Conservation (phyloP, 1,284 basidiomycete genomes). For the Tranzscheliella williamsii region DNA sequence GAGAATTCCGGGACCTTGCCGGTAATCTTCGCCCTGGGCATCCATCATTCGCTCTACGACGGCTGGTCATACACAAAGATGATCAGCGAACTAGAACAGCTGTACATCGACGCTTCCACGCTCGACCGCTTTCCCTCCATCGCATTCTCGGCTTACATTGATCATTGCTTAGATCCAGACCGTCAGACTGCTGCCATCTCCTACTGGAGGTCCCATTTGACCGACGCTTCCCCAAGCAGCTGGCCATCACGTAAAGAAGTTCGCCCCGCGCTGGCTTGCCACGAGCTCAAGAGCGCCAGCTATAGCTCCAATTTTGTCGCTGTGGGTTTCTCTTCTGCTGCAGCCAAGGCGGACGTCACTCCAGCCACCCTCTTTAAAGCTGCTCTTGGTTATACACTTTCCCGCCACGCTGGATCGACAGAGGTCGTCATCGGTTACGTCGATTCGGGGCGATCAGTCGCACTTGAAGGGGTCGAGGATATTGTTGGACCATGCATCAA, state of each 20-base stretch:
- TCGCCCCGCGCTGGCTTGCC: neutral
- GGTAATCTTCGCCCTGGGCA: constrained; percentile 1
- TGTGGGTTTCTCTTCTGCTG: neutral
- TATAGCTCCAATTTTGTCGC: neutral
- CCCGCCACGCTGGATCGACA: neutral
- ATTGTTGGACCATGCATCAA: neutral
- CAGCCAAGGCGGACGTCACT: neutral
- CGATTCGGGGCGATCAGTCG: neutral
- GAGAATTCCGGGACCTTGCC: no score
- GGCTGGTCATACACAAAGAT: neutral
- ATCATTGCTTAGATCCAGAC: constrained; percentile 1
- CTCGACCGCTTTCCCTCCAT: neutral
- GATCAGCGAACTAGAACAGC: neutral
- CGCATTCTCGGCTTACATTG: neutral
- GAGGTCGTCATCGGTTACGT: constrained; percentile 1
- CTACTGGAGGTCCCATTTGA: neutral
- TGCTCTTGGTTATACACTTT: neutral
- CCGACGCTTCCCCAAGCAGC: neutral
- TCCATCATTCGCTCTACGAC: constrained; percentile 2
- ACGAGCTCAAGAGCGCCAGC: neutral
- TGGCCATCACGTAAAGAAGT: neutral
- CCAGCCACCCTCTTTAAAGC: constrained; percentile 1
- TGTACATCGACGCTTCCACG: neutral
- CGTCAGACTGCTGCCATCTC: neutral
- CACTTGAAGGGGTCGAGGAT: constrained; percentile 1